These are phyloP conservation scores for Rhinocladiella similis DNA, from an alignment of 2,329 filamentous ascomycete species.

Conservation along the genomic window DNA sequence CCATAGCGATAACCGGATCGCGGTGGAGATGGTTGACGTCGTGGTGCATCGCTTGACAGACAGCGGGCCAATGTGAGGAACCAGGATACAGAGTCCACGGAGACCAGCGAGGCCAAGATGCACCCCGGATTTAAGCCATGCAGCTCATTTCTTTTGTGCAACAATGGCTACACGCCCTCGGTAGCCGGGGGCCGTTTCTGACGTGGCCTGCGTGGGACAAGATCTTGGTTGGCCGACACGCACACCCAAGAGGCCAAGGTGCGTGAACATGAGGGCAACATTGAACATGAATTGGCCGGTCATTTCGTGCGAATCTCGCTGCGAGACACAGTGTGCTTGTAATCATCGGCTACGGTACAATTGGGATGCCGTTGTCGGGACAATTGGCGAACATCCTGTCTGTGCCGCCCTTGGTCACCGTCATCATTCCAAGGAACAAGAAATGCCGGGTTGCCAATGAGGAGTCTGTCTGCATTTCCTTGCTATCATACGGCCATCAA, in stretches of 20 bases:
- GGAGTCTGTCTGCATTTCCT: too few relatives aligned
- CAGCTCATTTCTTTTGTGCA: constrained; percentile 17
- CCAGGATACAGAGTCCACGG: constrained; percentile 1
- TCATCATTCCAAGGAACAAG: too few relatives aligned
- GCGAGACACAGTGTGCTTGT: too few relatives aligned
- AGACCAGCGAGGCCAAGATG: constrained; percentile 6
- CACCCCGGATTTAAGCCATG: constrained; percentile 23
- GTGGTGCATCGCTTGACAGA: constrained; percentile 20
- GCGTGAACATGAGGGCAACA: too few relatives aligned
- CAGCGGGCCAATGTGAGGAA: constrained; percentile 5
- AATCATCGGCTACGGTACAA: too few relatives aligned
- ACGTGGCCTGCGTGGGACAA: constrained; percentile 11
- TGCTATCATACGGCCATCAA: constrained; percentile 13
- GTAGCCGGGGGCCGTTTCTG: constrained; percentile 8
- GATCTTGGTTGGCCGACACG: not conserved
- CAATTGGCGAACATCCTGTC: too few relatives aligned
- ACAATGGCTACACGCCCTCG: constrained; percentile 16
- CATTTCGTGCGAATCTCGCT: too few relatives aligned
- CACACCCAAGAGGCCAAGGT: not conserved
- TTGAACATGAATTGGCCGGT: not conserved
- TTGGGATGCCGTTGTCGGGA: too few relatives aligned
- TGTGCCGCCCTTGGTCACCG: too few relatives aligned
- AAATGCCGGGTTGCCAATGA: too few relatives aligned
- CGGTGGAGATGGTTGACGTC: constrained; percentile 19
- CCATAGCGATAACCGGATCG: constrained; percentile 22